Percentiles rank a stretch among this genome's conserved stretches.
phyloP scores from a whole-genome alignment of 1,284 basidiomycete genomes.

The Volvariella volvacea region DNA sequence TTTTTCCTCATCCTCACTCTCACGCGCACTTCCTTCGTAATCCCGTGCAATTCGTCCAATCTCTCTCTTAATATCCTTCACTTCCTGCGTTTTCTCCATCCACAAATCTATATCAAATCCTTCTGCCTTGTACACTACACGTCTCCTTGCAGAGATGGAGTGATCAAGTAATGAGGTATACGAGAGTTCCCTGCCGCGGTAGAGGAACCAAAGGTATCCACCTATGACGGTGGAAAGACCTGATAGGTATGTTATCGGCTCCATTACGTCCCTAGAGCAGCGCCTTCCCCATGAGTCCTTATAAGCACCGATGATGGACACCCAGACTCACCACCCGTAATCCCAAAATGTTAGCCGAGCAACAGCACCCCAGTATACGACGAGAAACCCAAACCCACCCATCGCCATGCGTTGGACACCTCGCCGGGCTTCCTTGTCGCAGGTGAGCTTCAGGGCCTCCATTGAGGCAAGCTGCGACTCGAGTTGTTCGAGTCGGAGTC shows the following conservation, averaged over 20 bases:
- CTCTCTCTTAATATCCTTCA: slow-evolving; percentile 41
- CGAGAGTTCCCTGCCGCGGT: slow-evolving; percentile 64
- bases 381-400: slow-evolving; percentile 50
- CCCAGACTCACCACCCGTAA: slow-evolving; percentile 38
- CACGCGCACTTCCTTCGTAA: slow-evolving; percentile 32
- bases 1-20: background rate
- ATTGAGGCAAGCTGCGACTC: slow-evolving; percentile 37
- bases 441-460: slow-evolving; percentile 45
- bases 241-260: slow-evolving; percentile 61
- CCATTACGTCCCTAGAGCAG: slow-evolving; percentile 59
- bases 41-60: slow-evolving; percentile 56
- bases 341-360: slow-evolving; percentile 63
- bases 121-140: slow-evolving; percentile 48
- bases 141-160: slow-evolving; percentile 51
- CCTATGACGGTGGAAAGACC: slow-evolving; percentile 53
- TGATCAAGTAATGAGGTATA: slow-evolving; percentile 55
- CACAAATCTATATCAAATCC: slow-evolving; percentile 60
- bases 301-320: no score
- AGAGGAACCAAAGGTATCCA: slow-evolving; percentile 57
- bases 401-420: slow-evolving; percentile 53
- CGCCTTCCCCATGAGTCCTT: background rate
- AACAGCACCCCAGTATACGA: slow-evolving; percentile 58
- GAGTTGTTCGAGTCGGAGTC: slow-evolving; percentile 40
- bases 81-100: slow-evolving; percentile 49
- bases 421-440: slow-evolving; percentile 50